Evolutionary conservation across 345 rosid species (phyloP).

Genomic region (Syzygium aromaticum): DNA sequence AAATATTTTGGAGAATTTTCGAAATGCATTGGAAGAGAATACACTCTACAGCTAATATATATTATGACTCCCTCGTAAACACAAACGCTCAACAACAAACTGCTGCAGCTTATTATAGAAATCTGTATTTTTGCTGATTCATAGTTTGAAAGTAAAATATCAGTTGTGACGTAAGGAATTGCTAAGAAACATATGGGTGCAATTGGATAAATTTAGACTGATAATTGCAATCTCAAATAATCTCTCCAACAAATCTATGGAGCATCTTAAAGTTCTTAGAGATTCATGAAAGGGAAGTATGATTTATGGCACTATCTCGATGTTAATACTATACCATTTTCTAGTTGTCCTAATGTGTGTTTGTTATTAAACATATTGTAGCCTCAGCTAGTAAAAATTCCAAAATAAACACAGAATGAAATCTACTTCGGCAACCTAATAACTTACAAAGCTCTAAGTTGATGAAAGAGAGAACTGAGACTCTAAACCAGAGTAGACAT

Average conservation of each 20-base stretch:
- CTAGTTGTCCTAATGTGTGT: background rate
- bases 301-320: background rate
- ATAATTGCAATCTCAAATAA: background rate
- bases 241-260: background rate
- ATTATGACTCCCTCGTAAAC: background rate
- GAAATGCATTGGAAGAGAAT: background rate
- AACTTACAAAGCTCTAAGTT: background rate
- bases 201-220: background rate
- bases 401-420: background rate
- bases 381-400: background rate
- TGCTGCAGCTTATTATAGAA: background rate
- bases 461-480: background rate
- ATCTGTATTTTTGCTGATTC: background rate
- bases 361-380: background rate
- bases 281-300: background rate
- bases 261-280: background rate
- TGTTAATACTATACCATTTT: background rate
- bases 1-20: background rate
- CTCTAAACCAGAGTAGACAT: background rate
- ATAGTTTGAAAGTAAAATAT: background rate
- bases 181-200: background rate
- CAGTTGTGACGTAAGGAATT: background rate
- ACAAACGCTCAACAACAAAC: background rate
- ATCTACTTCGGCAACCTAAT: background rate
- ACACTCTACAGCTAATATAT: background rate